Evolutionary conservation across 1,139 yeast genomes (phyloP), one percentile per base, ranked within the genome.

Genomic region (Suhomyces choctaworum): DNA sequence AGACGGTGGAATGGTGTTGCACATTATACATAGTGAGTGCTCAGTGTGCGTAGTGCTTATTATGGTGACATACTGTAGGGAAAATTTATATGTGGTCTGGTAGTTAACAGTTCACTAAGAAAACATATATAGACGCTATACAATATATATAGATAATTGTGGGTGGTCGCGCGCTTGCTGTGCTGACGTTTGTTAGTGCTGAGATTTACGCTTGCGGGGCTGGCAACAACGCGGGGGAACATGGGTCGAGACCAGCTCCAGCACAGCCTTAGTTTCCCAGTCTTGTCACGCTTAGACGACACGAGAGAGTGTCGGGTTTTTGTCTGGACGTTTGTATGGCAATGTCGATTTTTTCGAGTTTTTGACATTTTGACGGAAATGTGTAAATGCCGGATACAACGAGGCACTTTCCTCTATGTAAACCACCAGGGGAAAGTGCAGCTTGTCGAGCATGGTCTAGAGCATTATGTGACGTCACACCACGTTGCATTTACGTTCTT

Each of bases 101-200:
- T 38, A 38, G 38, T 38, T 38, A 38, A 38, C 32, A 37, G 31
- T 33, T 29, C 23, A 32, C 40, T 37, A 32, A 27, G 41, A 38
- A 38, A 38, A 38, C 34, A 36, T 29, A 34, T 32, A 30, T 30
- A 32, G 32, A 7, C 36, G 11, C 36, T 21, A 26, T 29, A 29
- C 40, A 32, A 37, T 32, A 29, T 37, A 37, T 37, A 37, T 37
- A 37, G 33, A 29, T n/a, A 25, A 22, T 25, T 6, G 24, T 33
- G 29, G 25, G 22, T 22, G 23, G 16, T 20, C 30, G 41, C 37
- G 35, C 37, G 31, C 34, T 41, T 41, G 45, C 45, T 39, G 45
- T 39, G 35, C 45, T 41, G 25, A 41, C 15, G 32, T 39, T 33
- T 48, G 49, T 48, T 50, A 50, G 57, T 49, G 48, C 52, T 40